These are phyloP conservation scores for Talaromyces rugulosus DNA, from an alignment of 2,329 filamentous ascomycete species.

Conservation along the genomic window DNA sequence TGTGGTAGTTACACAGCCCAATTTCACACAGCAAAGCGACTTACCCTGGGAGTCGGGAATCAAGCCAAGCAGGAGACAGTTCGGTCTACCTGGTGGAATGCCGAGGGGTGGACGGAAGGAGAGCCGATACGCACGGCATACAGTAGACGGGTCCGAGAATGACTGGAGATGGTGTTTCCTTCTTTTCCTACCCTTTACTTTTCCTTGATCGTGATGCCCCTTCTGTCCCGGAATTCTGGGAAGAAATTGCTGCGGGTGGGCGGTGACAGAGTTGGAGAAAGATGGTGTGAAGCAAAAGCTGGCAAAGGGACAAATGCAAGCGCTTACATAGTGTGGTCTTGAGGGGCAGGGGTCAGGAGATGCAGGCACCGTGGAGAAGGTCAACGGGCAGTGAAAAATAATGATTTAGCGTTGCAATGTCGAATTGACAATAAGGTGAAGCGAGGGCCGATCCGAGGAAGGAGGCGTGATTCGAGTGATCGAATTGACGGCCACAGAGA, in stretches of 20 bases:
- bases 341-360: constrained; percentile 13
- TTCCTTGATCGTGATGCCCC: not conserved
- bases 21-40: not conserved
- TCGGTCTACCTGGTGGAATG: constrained; percentile 11
- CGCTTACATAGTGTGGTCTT: constrained; percentile 13
- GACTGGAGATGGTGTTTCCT: constrained; percentile 2
- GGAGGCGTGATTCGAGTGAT: constrained; percentile 4
- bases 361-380: constrained; percentile 12
- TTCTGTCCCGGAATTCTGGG: not conserved
- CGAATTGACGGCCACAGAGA: constrained; percentile 5
- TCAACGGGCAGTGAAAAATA: constrained; percentile 4
- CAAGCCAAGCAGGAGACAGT: constrained; percentile 11
- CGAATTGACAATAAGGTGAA: constrained; percentile 19
- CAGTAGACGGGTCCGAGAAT: constrained; percentile 7
- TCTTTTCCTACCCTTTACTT: not conserved
- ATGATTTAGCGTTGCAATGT: constrained; percentile 12
- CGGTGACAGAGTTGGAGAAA: not conserved
- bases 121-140: constrained; percentile 9
- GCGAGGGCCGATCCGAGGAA: constrained; percentile 28
- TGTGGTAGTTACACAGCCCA: not conserved
- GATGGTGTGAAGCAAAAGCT: constrained; percentile 2
- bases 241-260: not conserved
- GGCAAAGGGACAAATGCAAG: constrained; percentile 7
- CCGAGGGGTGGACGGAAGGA: constrained; percentile 11
- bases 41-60: constrained; percentile 9